phyloP scores from a whole-genome alignment of 805 yeast genomes.

The Schwanniomyces sp. region DNA sequence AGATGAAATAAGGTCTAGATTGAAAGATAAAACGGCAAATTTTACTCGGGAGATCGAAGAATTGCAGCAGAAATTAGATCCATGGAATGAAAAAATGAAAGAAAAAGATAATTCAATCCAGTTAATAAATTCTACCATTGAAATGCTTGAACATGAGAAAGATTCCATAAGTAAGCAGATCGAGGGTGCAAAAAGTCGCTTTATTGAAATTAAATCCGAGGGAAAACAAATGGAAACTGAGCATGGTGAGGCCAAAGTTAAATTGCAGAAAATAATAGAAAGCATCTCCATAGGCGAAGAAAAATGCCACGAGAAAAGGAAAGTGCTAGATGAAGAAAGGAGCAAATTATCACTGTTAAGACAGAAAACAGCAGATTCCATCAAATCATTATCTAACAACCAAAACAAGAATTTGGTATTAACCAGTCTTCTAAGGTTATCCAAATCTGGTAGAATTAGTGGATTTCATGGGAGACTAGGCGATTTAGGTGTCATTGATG shows the following conservation, averaged over 20 bases:
- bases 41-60: slow-evolving; percentile 64
- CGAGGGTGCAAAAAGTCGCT: slow-evolving; percentile 40
- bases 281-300: slow-evolving; percentile 60
- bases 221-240: slow-evolving; percentile 52
- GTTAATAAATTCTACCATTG: slow-evolving; percentile 65
- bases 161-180: slow-evolving; percentile 45
- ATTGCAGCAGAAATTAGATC: slow-evolving; percentile 69
- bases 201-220: slow-evolving; percentile 45
- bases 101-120: slow-evolving; percentile 63
- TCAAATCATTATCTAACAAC: slow-evolving; percentile 51
- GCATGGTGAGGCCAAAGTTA: slow-evolving; percentile 45
- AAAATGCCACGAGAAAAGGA: slow-evolving; percentile 52
- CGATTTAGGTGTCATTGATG: slow-evolving; percentile 87
- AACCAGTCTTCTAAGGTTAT: slow-evolving; percentile 63
- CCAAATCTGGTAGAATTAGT: slow-evolving; percentile 74
- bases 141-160: slow-evolving; percentile 51
- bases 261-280: slow-evolving; percentile 46
- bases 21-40: slow-evolving; percentile 73
- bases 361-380: slow-evolving; percentile 67
- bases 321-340: slow-evolving; percentile 54
- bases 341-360: slow-evolving; percentile 52
- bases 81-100: slow-evolving; percentile 73
- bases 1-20: slow-evolving; percentile 59
- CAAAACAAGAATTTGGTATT: slow-evolving; percentile 77
- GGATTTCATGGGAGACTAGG: slow-evolving; percentile 94